Evolutionary conservation across 2,329 filamentous ascomycete genomes (phyloP).

Genomic region (Colletotrichum tamarilloi): DNA sequence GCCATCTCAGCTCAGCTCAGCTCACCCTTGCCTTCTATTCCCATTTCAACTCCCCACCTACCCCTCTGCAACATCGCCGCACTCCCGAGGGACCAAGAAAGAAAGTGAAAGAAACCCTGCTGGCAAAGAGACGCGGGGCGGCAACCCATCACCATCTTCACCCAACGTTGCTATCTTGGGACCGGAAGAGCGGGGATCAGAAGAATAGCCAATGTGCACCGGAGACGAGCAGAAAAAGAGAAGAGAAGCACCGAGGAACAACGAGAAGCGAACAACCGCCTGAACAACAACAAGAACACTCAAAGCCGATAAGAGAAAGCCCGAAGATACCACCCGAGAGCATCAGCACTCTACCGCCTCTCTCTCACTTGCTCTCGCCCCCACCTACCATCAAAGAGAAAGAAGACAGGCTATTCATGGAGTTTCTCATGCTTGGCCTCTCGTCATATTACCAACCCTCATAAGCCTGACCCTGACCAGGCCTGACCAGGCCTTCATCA

Average conservation of each 20-base stretch:
- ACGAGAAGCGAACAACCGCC: not conserved
- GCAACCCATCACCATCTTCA: not conserved
- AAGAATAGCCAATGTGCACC: not conserved
- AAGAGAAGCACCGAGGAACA: not conserved
- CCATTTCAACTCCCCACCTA: not conserved
- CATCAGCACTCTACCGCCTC: not conserved
- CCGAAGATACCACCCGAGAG: not conserved
- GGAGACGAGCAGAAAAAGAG: not conserved
- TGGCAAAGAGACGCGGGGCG: not conserved
- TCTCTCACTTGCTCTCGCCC: not conserved
- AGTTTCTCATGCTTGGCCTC: conserved; percentile 10
- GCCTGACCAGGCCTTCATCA: conserved; percentile 6
- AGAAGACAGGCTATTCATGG: conserved; percentile 29
- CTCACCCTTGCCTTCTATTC: not conserved
- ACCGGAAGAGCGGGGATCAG: not conserved
- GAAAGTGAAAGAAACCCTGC: not conserved
- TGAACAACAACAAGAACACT: not conserved
- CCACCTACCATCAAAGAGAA: conserved; percentile 1
- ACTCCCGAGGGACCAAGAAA: not conserved
- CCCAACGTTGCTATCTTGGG: not conserved
- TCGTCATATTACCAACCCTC: conserved; percentile 4
- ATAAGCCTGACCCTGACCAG: not conserved
- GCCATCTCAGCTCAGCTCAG: too few species aligned
- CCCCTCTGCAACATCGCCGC: not conserved
- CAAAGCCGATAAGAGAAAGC: not conserved